Base-by-base conservation (phyloP, 345 rosid species). In the Hibiscus tridactylites region DNA sequence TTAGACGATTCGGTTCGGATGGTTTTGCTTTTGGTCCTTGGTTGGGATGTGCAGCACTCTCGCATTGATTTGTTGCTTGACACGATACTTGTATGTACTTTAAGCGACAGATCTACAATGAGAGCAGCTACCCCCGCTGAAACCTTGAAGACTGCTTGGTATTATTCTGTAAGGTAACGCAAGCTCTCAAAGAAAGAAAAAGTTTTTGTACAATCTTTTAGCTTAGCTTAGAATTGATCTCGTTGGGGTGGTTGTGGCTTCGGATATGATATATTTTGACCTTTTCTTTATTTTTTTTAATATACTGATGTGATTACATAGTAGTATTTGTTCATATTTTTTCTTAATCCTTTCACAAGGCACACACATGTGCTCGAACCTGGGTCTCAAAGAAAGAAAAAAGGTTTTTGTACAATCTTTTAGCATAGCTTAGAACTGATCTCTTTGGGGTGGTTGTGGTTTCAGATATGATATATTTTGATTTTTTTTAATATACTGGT, bases 21-120 rank as follows among this genome's bases (percentile, higher is more conserved):
- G 73, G 72, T 78, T 70, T 72, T 68, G 42, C 53, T 71, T 74
- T 76, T 59, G 37, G 59, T 68, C 65, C 68, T 75, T 42, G 60
- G 71, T 61, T 35, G 69, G 71, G 74, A 73, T 73, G 47, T 79
- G 62, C 77, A 28, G 81, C 79, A 17, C 63, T n/a, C 71, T 72
- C 72, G 69, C 58, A 39, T 74, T 42, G 44, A 60, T 47, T 61
- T 76, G 59, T 79, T 72, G 53, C 57, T 42, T 15, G 80, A 66
- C n/a, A n/a, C 56, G 69, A 71, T 75, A 68, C 69, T 73, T 68
- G 57, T 73, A 71, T 75, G 70, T 33, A 46, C 31, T 70, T 39
- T 13, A 13, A 4, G 49, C 10, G 15, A 37, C 50, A 39, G 68
- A 62, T 62, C 21, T n/a, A 44, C 33, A 17, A 17, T 11, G 31